These are phyloP conservation scores for Circinella umbellata DNA, from an alignment of 371 early-diverging fungal species.

Conservation along the genomic window DNA sequence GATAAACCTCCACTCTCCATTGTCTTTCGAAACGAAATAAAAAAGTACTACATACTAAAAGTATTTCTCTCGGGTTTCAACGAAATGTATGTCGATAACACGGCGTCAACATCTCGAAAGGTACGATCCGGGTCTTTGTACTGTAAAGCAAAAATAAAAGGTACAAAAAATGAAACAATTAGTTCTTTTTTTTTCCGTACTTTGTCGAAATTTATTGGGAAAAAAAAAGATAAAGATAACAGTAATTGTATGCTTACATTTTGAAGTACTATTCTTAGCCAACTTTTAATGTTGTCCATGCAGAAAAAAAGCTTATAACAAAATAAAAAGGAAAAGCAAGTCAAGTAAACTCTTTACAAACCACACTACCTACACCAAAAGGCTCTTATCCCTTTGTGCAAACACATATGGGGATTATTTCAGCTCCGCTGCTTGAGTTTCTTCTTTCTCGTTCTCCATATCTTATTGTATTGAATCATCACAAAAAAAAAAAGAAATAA, in stretches of 20 bases:
- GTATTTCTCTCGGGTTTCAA: slow-evolving; percentile 75
- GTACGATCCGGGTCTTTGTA: slow-evolving; percentile 71
- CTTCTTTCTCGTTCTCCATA: too few relatives aligned
- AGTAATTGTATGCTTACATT: slow-evolving; percentile 20
- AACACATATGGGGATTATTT: too few relatives aligned
- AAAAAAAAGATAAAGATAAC: not conserved
- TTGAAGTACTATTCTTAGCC: slow-evolving; percentile 37
- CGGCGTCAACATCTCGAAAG: slow-evolving; percentile 73
- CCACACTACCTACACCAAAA: too few relatives aligned
- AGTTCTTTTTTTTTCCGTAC: not conserved
- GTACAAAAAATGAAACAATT: not conserved
- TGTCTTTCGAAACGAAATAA: not conserved
- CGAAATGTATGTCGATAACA: slow-evolving; percentile 65
- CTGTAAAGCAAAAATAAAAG: slow-evolving; percentile 34
- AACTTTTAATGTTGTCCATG: slow-evolving; percentile 24
- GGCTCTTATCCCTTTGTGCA: too few relatives aligned
- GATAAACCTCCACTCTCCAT: not conserved
- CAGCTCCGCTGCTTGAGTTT: too few relatives aligned
- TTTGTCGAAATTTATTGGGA: too few relatives aligned
- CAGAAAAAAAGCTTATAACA: not conserved
- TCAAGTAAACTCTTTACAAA: too few relatives aligned
- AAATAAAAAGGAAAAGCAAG: not conserved
- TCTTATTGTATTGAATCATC: too few relatives aligned
- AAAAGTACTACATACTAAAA: slow-evolving; percentile 59
- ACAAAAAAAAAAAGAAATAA: too few relatives aligned